Base-by-base conservation (phyloP, 2,329 filamentous ascomycete species). In the Xenosphaeropsis pyriputrescens region DNA sequence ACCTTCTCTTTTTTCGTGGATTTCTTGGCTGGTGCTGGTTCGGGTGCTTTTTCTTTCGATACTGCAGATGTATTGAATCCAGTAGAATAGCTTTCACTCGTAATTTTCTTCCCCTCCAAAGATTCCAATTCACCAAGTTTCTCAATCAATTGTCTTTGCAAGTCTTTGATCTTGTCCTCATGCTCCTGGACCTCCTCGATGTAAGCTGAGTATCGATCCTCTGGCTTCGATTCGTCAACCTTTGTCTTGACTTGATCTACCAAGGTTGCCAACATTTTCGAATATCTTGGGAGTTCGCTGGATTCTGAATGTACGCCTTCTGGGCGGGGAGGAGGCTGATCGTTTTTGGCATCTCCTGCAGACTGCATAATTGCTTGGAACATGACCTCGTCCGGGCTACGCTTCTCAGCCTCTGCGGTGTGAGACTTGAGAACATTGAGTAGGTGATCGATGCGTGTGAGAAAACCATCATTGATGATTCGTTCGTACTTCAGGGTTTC, bases 221-320 rank as follows among this genome's bases (percentile, higher is more conserved):
- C 67, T 0, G 72, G 68, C 43, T 79, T 75, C 58, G 81, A 81
- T 54, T 86, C 82, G 36, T 81, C 75, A 47, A 84, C 76, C 59
- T 74, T 69, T 51, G 45, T 45, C 59, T 94, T 95, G 32, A 96
- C 86, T 59, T 93, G 83, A 52, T 98, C 91, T 15, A 96, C 72
- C 50, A 98, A 61, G n/a, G 79, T 76, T n/a, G 84, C 84, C 81
- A 98, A 88, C 91, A 98, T 98, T 65, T 93, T 85, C 30, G 85
- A 91, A 55, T 94, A 98, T 12, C 79, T 81, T 1, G 84, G 85
- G 49, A 84, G 75, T 52, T 70, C 55, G 19, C 78, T 76, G 48
- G 80, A 76, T 39, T 85, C 69, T 32, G 70, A 68, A 53, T 93
- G 80, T 18, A 95, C 80, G 34, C 84, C 86, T 46, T 78, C 79